Evolutionary conservation across 176 grass and related monocot species (phyloP).

Genomic region (Oryza australiensis): DNA sequence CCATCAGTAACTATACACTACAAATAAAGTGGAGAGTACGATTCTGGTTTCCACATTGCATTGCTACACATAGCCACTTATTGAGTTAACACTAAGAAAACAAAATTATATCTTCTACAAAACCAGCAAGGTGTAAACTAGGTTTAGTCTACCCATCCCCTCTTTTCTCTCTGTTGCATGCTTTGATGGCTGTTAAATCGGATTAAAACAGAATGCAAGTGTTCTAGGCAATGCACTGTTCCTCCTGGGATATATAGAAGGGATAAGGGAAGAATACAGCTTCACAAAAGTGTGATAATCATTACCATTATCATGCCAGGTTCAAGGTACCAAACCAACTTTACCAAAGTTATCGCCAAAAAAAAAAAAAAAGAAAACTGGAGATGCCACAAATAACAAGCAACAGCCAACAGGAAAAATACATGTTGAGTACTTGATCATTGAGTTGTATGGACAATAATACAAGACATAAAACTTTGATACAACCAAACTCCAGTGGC

Average conservation of each 20-base stretch:
- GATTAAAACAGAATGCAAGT: neutral
- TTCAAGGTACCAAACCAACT: neutral
- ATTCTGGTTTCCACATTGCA: constrained; percentile 6
- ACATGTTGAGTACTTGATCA: constrained; percentile 1
- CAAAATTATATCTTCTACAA: neutral
- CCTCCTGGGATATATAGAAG: neutral
- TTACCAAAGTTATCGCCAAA: neutral
- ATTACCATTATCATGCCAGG: neutral
- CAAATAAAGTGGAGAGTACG: neutral
- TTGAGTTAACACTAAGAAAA: neutral
- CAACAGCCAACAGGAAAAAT: constrained; percentile 12
- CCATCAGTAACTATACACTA: neutral
- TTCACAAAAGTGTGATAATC: neutral
- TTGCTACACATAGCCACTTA: neutral
- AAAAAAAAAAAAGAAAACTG: neutral
- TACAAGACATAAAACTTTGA: neutral
- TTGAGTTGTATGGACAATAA: neutral
- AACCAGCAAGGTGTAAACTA: neutral
- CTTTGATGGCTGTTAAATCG: neutral
- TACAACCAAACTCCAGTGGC: neutral
- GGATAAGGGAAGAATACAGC: neutral
- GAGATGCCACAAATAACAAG: neutral
- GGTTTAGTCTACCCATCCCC: neutral
- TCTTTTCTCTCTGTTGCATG: neutral
- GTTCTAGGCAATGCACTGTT: neutral